Conservation (phyloP, 2,329 filamentous ascomycete species). For the Aspergillus sp. region DNA sequence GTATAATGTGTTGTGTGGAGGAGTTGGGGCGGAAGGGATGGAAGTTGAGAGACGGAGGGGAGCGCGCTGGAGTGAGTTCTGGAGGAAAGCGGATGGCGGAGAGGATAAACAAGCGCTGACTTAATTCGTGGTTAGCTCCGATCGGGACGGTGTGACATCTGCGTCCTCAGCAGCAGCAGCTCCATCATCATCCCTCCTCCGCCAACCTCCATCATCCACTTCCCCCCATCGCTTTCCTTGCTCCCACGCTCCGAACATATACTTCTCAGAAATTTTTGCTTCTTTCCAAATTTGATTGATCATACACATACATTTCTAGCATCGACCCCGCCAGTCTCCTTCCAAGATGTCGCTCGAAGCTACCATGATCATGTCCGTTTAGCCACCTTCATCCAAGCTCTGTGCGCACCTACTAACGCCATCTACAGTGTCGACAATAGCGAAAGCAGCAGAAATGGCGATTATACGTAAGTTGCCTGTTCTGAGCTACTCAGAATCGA, state of each 20-base stretch:
- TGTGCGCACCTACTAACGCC: constrained; percentile 21
- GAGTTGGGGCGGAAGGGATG: constrained; percentile 10
- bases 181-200: constrained; percentile 13
- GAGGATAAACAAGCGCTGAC: constrained; percentile 48
- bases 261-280: background rate
- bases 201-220: constrained; percentile 14
- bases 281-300: background rate
- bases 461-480: constrained; percentile 62
- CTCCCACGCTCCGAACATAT: constrained; percentile 4
- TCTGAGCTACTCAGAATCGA: background rate
- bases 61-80: constrained; percentile 13
- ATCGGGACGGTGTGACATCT: constrained; percentile 25
- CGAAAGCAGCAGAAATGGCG: constrained; percentile 96
- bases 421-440: constrained; percentile 83
- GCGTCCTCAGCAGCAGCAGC: constrained; percentile 22
- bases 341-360: constrained; percentile 95
- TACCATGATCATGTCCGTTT: constrained; percentile 81
- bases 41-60: constrained; percentile 9
- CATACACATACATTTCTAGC: constrained; percentile 1
- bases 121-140: constrained; percentile 27
- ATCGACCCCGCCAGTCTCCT: constrained; percentile 28
- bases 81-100: constrained; percentile 25
- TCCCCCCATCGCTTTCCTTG: constrained; percentile 5
- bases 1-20: constrained; percentile 4
- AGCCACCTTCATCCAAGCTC: constrained; percentile 15